phyloP scores from a whole-genome alignment of 108 stramenopile genomes.

The Nitzschia sp. region DNA sequence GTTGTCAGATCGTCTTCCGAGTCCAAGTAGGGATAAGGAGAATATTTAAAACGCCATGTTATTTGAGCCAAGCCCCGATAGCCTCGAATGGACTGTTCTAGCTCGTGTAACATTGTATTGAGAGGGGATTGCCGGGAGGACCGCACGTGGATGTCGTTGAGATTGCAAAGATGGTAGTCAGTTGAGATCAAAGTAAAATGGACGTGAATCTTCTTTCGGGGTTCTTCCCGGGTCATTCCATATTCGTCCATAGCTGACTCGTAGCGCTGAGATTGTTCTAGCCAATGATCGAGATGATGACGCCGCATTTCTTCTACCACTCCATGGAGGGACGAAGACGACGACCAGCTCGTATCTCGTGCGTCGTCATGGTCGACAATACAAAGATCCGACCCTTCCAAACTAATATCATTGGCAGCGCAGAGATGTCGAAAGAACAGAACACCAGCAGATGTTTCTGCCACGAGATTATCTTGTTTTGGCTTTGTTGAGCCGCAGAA shows the following conservation, averaged over 20 bases:
- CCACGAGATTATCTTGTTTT: constrained; percentile 26
- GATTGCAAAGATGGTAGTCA: constrained; percentile 77
- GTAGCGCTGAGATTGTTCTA: constrained; percentile 24
- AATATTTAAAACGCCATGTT: constrained; percentile 72
- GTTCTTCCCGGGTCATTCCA: constrained; percentile 48
- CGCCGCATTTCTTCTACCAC: constrained; percentile 20
- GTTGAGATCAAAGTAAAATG: constrained; percentile 74
- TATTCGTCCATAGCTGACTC: constrained; percentile 40
- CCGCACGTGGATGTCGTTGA: constrained; percentile 72
- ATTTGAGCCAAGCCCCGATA: constrained; percentile 62
- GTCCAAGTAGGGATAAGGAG: constrained; percentile 65
- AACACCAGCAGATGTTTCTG: constrained; percentile 62
- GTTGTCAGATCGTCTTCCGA: constrained; percentile 56
- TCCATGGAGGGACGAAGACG: constrained; percentile 10
- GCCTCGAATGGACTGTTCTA: constrained; percentile 21
- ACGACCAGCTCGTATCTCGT: constrained; percentile 13
- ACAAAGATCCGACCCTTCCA: constrained; percentile 47
- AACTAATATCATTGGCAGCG: constrained; percentile 47
- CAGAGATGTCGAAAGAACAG: constrained; percentile 74
- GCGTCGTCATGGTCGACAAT: constrained; percentile 19
- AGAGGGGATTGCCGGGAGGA: constrained; percentile 59
- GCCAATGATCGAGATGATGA: constrained; percentile 23
- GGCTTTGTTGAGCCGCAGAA: constrained; percentile 48
- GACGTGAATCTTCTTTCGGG: constrained; percentile 59
- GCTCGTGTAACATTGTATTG: constrained; percentile 27